Percentiles rank a stretch among this genome's conserved stretches.
phyloP scores from a whole-genome alignment of 306 rosid genomes.

The Casuarina cunninghamiana region DNA sequence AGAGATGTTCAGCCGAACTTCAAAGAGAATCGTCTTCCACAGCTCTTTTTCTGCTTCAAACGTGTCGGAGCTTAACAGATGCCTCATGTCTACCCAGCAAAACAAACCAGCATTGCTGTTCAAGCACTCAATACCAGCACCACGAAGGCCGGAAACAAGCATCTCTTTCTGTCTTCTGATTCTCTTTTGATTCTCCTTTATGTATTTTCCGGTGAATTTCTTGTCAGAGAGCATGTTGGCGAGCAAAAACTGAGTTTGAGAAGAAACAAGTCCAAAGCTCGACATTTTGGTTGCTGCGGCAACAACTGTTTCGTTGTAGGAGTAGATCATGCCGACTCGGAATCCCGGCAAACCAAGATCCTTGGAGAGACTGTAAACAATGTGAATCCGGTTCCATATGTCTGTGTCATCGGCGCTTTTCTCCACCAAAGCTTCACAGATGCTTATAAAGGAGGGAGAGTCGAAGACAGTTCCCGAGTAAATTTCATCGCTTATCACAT shows the following conservation, averaged over 20 bases:
- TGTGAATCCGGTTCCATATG: constrained; percentile 44
- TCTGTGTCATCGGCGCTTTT: not conserved
- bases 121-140: constrained; percentile 57
- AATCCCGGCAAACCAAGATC: constrained; percentile 78
- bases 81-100: constrained; percentile 90
- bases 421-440: constrained; percentile 38
- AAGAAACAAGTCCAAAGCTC: constrained; percentile 80
- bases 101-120: constrained; percentile 76
- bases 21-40: constrained; percentile 59
- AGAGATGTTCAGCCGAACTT: constrained; percentile 65
- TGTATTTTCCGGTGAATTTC: constrained; percentile 44
- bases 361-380: constrained; percentile 75
- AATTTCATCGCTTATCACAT: constrained; percentile 79
- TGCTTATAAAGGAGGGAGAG: constrained; percentile 51
- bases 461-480: constrained; percentile 71
- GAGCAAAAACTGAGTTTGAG: constrained; percentile 71
- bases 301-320: constrained; percentile 46
- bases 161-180: constrained; percentile 45
- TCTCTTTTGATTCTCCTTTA: constrained; percentile 45
- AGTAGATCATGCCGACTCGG: constrained; percentile 81
- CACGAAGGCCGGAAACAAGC: constrained; percentile 48
- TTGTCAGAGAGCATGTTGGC: constrained; percentile 50
- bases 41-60: constrained; percentile 80
- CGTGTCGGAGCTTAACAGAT: constrained; percentile 34
- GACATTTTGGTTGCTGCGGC: constrained; percentile 86